Base-by-base conservation (phyloP, 1,139 yeast species). In the Lodderomyces pseudojiufengensis region DNA sequence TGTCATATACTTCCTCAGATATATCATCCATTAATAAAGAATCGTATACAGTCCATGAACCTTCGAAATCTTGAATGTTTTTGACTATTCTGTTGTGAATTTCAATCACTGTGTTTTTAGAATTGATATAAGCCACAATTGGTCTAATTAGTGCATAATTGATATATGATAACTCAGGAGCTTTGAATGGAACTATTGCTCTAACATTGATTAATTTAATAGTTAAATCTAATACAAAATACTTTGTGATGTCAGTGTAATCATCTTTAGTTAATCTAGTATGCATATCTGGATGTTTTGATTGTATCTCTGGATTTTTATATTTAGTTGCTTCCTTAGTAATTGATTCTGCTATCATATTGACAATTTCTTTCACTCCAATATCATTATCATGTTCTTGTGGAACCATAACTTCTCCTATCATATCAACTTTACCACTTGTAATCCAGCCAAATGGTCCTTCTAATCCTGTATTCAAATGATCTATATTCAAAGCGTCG, bases 381-480 rank as follows among this genome's bases (percentile, higher is more conserved):
- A 72, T 51, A 32, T 62, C 65, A 32, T 71, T 69, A 29, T 68
- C 70, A 26, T 26, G 23, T 41, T 78, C 83, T 31, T 74, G 73
- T 0, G 95, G 95, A 1, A 86, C 79, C 74, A 81, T 78, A 9
- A 90, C 78, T 54, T 92, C 97, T 7, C 96, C 97, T 45, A 85
- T 64, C 80, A 92, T 83, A 57, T 92, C 97, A 14, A 90, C 97
- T 40, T 79, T 79, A 6, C 98, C 98, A 42, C 76, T 73, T 7
- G 87, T 80, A 39, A 92, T 90, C 98, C 98, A 92, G 2, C 97
- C 97, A 59, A 92, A 86, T 5, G 97, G 96, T 0, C 98, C 98
- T 37, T 81, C 82, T 36, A 86, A 72, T 0, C 97, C 97, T 1
- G 85, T 75, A 53, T 92, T 92, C 44, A 92, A 64, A 59, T 92